These are phyloP conservation scores for Monascus ruber DNA, from an alignment of 2,329 filamentous ascomycete genomes.

Conservation along the genomic window DNA sequence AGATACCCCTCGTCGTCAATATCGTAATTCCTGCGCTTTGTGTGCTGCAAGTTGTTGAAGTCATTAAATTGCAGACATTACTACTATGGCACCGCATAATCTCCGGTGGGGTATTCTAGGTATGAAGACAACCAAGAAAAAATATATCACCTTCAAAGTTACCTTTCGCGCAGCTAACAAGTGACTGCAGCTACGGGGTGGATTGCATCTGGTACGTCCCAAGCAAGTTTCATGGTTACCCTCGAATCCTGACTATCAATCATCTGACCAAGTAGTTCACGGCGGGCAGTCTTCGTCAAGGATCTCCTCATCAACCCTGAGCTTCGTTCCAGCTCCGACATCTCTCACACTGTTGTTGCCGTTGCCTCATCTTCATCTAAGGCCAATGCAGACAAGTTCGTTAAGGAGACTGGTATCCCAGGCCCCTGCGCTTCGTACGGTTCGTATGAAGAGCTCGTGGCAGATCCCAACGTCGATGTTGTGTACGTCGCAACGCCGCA, in stretches of 20 bases:
- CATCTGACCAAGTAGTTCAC: conserved; percentile 2
- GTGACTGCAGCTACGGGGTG: conserved; percentile 30
- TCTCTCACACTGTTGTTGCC: conserved; percentile 66
- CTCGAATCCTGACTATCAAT: not conserved
- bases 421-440: conserved; percentile 60
- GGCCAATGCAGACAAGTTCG: conserved; percentile 59
- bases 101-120: conserved; percentile 35
- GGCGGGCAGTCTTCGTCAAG: conserved; percentile 49
- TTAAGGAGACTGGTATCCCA: conserved; percentile 59
- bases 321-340: conserved; percentile 56
- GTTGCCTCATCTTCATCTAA: conserved; percentile 68
- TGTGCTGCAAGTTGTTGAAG: too few species aligned
- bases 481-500: conserved; percentile 85
- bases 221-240: not conserved
- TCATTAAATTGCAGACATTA: too few species aligned
- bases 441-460: conserved; percentile 70
- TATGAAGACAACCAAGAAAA: conserved; percentile 12
- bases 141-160: not conserved
- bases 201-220: conserved; percentile 27
- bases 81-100: conserved; percentile 23
- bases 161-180: not conserved
- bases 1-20: too few species aligned
- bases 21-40: too few species aligned
- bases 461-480: conserved; percentile 68
- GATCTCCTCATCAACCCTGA: conserved; percentile 67